Percentiles rank a stretch among this genome's conserved stretches.
phyloP scores from a whole-genome alignment of 2,329 filamentous ascomycete genomes.

The Xylariaceae sp. region DNA sequence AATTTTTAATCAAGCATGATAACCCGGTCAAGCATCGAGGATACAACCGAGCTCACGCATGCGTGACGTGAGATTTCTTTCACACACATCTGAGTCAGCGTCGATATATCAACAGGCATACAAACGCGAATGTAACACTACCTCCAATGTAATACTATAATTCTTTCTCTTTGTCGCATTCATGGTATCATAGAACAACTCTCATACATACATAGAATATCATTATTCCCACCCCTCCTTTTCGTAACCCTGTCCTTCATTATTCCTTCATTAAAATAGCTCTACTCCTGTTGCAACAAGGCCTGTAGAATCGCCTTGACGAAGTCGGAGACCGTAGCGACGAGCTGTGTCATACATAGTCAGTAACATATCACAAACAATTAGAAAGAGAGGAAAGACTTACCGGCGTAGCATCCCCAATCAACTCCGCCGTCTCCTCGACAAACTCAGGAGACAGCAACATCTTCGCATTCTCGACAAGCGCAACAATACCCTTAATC shows the following conservation, averaged over 20 bases:
- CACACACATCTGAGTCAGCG: background rate
- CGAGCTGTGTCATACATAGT: slow-evolving; percentile 20
- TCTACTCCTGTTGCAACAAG: slow-evolving; percentile 20
- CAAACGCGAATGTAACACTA: background rate
- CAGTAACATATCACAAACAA: slow-evolving; percentile 2
- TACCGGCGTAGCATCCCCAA: slow-evolving; percentile 40
- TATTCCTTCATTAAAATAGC: slow-evolving; percentile 16
- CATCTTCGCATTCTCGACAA: slow-evolving; percentile 37
- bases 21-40: background rate
- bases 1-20: background rate
- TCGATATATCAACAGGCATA: background rate
- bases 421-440: slow-evolving; percentile 39
- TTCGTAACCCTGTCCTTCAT: slow-evolving; percentile 8
- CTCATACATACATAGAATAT: slow-evolving; percentile 5
- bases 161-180: slow-evolving; percentile 11
- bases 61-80: background rate
- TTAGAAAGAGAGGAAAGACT: slow-evolving; percentile 11
- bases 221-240: background rate
- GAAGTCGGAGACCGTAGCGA: slow-evolving; percentile 30
- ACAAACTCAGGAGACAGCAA: slow-evolving; percentile 38
- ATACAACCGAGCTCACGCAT: no score
- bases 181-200: slow-evolving; percentile 20
- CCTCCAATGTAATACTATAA: background rate
- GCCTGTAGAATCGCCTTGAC: slow-evolving; percentile 29
- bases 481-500: slow-evolving; percentile 34